Conservation (phyloP, 2,329 filamentous ascomycete genomes). For the Graphilbum ipis-grandicollis region DNA sequence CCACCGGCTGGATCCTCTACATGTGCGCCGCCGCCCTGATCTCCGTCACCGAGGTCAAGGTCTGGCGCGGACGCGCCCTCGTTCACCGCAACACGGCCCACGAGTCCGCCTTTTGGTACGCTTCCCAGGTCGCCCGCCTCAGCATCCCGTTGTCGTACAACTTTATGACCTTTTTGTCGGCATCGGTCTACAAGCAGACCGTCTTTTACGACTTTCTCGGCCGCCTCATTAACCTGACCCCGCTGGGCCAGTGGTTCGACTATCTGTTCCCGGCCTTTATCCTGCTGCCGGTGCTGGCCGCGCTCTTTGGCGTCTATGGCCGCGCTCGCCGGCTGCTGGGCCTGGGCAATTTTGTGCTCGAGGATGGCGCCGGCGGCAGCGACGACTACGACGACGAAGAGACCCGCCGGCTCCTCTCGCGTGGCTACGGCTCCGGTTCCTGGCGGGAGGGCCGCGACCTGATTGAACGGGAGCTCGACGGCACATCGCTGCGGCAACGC, state of each 20-base stretch:
- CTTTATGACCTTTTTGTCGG: constrained; percentile 77
- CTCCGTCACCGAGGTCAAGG: constrained; percentile 80
- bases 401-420: constrained; percentile 30
- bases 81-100: constrained; percentile 82
- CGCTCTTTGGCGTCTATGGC: constrained; percentile 78
- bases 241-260: constrained; percentile 69
- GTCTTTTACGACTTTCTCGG: constrained; percentile 82
- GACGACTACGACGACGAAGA: constrained; percentile 67
- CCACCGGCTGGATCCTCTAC: constrained; percentile 80
- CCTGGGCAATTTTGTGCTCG: constrained; percentile 48
- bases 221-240: constrained; percentile 63
- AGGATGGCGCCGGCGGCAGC: constrained; percentile 38
- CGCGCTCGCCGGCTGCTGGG: constrained; percentile 61
- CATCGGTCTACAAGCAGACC: constrained; percentile 54
- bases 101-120: constrained; percentile 92
- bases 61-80: constrained; percentile 90
- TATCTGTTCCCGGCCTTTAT: constrained; percentile 80
- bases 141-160: constrained; percentile 92
- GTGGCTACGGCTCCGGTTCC: constrained; percentile 53
- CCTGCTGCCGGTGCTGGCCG: constrained; percentile 68
- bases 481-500: constrained; percentile 36
- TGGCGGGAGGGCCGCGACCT: constrained; percentile 88
- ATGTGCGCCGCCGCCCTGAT: constrained; percentile 85
- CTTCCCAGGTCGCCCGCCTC: constrained; percentile 77
- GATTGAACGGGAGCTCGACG: constrained; percentile 70